phyloP scores from a whole-genome alignment of 169 alveolate species.

The Plasmodium vivax region DNA sequence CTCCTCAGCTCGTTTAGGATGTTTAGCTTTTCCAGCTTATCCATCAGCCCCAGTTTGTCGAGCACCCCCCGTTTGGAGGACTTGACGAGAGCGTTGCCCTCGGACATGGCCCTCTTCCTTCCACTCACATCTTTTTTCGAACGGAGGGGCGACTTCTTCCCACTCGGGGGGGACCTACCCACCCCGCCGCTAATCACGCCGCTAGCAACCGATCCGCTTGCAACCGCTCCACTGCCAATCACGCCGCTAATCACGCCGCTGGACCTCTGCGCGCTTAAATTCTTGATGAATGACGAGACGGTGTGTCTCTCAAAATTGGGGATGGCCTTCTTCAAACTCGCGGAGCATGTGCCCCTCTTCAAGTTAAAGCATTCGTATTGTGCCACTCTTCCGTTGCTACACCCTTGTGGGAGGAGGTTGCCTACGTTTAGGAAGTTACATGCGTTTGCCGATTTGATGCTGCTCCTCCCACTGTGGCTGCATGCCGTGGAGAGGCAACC shows the following conservation, averaged over 20 bases:
- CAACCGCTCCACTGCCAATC: no score
- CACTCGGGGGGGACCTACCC: not conserved
- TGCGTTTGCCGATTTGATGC: not conserved
- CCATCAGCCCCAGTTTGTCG: not conserved
- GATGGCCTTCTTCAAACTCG: not conserved
- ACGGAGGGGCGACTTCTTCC: not conserved
- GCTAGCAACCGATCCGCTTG: no score
- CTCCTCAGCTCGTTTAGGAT: not conserved
- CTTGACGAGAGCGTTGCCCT: not conserved
- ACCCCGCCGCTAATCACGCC: not conserved
- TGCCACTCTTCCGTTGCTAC: not conserved
- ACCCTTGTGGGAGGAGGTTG: not conserved
- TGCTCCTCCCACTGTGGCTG: not conserved
- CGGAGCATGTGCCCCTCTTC: not conserved
- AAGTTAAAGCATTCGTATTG: not conserved
- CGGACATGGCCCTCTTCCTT: not conserved
- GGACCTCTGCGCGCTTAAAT: conserved; percentile 44
- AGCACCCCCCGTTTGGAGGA: not conserved
- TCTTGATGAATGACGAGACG: conserved; percentile 60
- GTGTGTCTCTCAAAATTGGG: conserved; percentile 64
- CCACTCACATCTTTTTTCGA: not conserved
- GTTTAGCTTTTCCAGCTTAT: not conserved
- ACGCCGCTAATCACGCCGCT: no score
- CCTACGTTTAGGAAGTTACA: not conserved
- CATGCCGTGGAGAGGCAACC: not conserved